phyloP scores from a whole-genome alignment of 768 basidiomycete species.

The Lyophyllum decastes region DNA sequence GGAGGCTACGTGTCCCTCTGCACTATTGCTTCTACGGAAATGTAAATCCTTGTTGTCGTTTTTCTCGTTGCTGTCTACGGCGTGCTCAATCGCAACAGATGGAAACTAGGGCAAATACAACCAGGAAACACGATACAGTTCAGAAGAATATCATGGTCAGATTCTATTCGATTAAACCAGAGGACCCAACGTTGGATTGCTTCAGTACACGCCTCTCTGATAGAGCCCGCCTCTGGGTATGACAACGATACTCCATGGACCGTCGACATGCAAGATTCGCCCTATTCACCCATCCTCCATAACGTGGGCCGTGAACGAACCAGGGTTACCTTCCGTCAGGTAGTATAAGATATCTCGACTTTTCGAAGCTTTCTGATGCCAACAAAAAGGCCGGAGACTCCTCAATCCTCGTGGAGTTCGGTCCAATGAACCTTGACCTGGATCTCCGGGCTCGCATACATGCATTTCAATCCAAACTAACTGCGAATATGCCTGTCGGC shows the following conservation, averaged over 20 bases:
- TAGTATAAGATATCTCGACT: slow-evolving; percentile 19
- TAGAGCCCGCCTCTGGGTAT: background rate
- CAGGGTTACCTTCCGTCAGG: slow-evolving; percentile 54
- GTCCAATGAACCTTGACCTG: slow-evolving; percentile 53
- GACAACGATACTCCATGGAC: background rate
- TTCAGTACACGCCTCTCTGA: background rate
- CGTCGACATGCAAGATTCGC: slow-evolving; percentile 9
- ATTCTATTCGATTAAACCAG: background rate
- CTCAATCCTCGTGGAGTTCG: slow-evolving; percentile 65
- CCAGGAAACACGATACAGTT: slow-evolving; percentile 59
- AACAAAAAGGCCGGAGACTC: slow-evolving; percentile 57
- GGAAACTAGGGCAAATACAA: slow-evolving; percentile 68
- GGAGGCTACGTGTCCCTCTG: slow-evolving; percentile 62
- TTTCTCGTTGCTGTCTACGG: background rate
- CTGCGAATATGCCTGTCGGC: slow-evolving; percentile 30
- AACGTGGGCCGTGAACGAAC: slow-evolving; percentile 8
- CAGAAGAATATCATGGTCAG: slow-evolving; percentile 46
- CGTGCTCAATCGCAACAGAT: slow-evolving; percentile 38
- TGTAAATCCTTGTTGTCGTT: slow-evolving; percentile 40
- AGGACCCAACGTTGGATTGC: background rate
- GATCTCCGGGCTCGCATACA: slow-evolving; percentile 58
- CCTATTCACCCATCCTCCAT: slow-evolving; percentile 39
- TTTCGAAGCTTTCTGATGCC: background rate
- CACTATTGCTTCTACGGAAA: slow-evolving; percentile 50
- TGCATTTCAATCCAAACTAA: slow-evolving; percentile 46